A percentile compares a stretch with the other conserved stretches of the same genome.
Conservation (phyloP, 495 filamentous ascomycete species). For the Entonaema liquescens region DNA sequence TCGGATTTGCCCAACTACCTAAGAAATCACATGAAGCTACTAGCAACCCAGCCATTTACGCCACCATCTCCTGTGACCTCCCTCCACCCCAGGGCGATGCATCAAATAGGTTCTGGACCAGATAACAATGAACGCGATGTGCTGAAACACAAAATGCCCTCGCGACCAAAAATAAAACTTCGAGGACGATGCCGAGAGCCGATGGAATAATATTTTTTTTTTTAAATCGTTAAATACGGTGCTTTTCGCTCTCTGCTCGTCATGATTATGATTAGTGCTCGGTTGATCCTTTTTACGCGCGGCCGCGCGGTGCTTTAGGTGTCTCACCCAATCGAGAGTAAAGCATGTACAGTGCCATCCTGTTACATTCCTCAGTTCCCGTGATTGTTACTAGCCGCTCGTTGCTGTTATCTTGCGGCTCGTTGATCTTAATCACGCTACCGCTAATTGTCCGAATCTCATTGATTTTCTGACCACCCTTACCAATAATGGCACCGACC, state of each 20-base stretch:
- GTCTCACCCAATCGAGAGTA: conserved; percentile 94
- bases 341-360: conserved; percentile 99
- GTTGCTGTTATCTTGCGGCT: conserved; percentile 98
- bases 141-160: conserved; percentile 11
- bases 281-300: conserved; percentile 2
- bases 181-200: background rate
- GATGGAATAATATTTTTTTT: conserved; percentile 4
- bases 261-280: conserved; percentile 28
- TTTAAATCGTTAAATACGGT: conserved; percentile 48
- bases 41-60: conserved; percentile 23
- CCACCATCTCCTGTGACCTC: conserved; percentile 27
- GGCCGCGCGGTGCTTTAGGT: conserved; percentile 29
- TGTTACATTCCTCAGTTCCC: conserved; percentile 96
- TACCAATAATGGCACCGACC: conserved; percentile 99
- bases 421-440: conserved; percentile 99
- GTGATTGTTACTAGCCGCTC: conserved; percentile 97
- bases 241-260: conserved; percentile 56
- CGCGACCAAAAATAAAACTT: background rate
- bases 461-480: conserved; percentile 99
- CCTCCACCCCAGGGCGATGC: conserved; percentile 10
- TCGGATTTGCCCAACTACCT: conserved; percentile 9
- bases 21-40: conserved; percentile 7
- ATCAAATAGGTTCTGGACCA: conserved; percentile 13
- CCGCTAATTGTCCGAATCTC: conserved; percentile 96
- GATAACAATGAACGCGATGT: conserved; percentile 27